Conservation (phyloP, 345 rosid genomes). For the Turnera subulata region DNA sequence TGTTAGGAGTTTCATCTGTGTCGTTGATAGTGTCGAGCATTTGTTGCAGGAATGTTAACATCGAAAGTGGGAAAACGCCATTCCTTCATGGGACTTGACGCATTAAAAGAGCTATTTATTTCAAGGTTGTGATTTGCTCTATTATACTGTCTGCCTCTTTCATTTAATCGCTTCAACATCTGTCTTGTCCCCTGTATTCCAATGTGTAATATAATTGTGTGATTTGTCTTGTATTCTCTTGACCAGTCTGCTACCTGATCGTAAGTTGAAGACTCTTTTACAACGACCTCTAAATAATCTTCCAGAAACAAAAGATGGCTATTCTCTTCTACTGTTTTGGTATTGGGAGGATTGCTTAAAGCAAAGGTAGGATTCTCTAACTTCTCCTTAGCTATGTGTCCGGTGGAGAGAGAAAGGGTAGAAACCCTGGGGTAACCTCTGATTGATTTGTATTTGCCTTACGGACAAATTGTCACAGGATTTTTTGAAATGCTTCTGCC, state of each 20-base stretch:
- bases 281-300: constrained; percentile 67
- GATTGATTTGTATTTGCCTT: no score
- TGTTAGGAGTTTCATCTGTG: constrained; percentile 1
- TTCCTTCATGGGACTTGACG: constrained; percentile 87
- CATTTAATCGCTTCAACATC: background rate
- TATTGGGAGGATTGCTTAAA: constrained; percentile 97
- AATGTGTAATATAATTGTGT: background rate
- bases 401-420: no score
- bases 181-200: background rate
- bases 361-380: constrained; percentile 52
- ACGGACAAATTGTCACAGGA: no score
- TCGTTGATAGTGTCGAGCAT: constrained; percentile 8
- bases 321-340: constrained; percentile 89
- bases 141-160: background rate
- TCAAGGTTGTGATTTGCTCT: constrained; percentile 41
- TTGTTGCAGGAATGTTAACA: constrained; percentile 75
- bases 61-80: constrained; percentile 92
- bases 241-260: constrained; percentile 82
- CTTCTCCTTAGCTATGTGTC: no score
- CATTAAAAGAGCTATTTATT: constrained; percentile 72
- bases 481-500: no score
- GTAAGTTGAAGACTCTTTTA: constrained; percentile 82
- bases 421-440: no score
- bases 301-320: constrained; percentile 86
- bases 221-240: background rate